Percentiles rank a stretch among this genome's conserved stretches.
Conservation (phyloP, 2,329 filamentous ascomycete genomes). For the Ophiosphaerella herpotricha region DNA sequence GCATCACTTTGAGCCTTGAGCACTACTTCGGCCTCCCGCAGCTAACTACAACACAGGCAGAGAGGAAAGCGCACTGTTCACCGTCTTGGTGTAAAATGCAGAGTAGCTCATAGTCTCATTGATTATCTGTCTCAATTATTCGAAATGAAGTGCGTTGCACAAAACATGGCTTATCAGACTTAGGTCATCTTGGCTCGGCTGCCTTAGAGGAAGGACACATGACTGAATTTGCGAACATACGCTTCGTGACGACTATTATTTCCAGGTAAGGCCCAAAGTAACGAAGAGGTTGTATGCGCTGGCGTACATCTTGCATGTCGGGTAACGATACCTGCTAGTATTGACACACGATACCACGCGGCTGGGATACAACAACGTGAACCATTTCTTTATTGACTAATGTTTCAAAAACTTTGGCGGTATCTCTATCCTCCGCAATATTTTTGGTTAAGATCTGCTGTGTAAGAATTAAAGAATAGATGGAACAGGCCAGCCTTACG, state of each 20-base stretch:
- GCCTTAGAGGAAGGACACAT: background rate
- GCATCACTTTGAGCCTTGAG: background rate
- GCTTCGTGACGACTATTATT: background rate
- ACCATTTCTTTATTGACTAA: too few relatives aligned
- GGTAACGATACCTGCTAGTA: too few relatives aligned
- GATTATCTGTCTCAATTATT: background rate
- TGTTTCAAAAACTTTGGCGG: too few relatives aligned
- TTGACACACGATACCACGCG: too few relatives aligned
- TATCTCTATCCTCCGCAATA: too few relatives aligned
- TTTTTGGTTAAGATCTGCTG: too few relatives aligned
- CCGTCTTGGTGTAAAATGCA: slow-evolving; percentile 7
- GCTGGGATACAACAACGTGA: too few relatives aligned
- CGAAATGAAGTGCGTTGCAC: slow-evolving; percentile 3
- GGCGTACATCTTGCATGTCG: too few relatives aligned
- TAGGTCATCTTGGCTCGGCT: background rate
- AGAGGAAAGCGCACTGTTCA: background rate
- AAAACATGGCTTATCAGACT: background rate
- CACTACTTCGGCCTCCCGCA: background rate
- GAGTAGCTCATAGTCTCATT: background rate
- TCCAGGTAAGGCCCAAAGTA: too few relatives aligned
- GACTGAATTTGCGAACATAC: background rate
- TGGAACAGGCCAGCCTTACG: too few relatives aligned
- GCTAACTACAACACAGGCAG: background rate
- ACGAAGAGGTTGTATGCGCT: too few relatives aligned
- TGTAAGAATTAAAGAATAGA: too few relatives aligned